These are phyloP conservation scores for Phytophthora citricola DNA, from an alignment of 352 stramenopile genomes.

Conservation along the genomic window DNA sequence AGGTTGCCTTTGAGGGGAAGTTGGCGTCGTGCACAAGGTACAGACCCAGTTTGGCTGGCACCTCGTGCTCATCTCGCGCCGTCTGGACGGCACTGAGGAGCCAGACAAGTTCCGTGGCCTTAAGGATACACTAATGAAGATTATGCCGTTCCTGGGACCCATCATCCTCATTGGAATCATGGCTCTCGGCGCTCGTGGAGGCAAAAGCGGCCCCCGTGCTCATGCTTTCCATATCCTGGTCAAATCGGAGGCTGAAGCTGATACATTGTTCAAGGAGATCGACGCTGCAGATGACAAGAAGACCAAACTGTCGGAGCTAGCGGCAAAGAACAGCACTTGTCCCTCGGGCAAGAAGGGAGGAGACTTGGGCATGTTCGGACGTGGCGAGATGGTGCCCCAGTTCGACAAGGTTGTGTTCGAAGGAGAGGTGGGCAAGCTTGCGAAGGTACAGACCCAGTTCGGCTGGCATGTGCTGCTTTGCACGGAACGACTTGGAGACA, in stretches of 20 bases:
- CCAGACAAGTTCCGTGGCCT: conserved; percentile 44
- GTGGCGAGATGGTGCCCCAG: conserved; percentile 76
- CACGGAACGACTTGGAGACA: conserved; percentile 62
- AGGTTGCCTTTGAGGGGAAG: conserved; percentile 71
- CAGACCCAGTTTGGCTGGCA: conserved; percentile 85
- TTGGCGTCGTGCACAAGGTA: conserved; percentile 66
- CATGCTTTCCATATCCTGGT: conserved; percentile 73
- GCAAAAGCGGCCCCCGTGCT: conserved; percentile 39
- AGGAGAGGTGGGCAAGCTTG: conserved; percentile 54
- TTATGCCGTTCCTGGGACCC: conserved; percentile 60
- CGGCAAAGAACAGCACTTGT: conserved; percentile 57
- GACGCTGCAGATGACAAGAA: conserved; percentile 59
- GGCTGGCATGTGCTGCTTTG: conserved; percentile 82
- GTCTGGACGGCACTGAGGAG: conserved; percentile 51
- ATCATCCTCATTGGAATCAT: conserved; percentile 66
- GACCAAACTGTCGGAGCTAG: conserved; percentile 61
- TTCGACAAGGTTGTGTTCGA: conserved; percentile 80
- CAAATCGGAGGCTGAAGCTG: conserved; percentile 56
- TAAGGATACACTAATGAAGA: conserved; percentile 44
- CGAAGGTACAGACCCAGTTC: conserved; percentile 79
- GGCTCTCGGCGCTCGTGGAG: conserved; percentile 39
- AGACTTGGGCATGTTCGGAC: conserved; percentile 72
- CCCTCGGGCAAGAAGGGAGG: conserved; percentile 69
- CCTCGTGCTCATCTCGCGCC: conserved; percentile 63
- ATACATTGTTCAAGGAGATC: conserved; percentile 66